phyloP scores from a whole-genome alignment of 495 filamentous ascomycete species.

The Achaetomiella virescens region DNA sequence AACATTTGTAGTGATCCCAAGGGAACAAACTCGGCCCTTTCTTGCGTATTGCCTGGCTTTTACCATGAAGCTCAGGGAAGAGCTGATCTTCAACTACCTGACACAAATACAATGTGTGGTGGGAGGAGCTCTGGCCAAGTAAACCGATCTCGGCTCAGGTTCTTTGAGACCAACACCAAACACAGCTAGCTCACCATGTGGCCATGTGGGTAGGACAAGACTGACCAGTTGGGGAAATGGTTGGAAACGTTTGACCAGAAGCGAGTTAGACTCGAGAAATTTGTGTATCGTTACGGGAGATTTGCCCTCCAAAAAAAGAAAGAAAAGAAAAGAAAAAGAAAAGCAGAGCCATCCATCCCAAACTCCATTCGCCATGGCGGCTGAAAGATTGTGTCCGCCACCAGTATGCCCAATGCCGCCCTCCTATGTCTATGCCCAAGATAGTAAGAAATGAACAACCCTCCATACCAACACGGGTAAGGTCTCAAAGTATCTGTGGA shows the following conservation, averaged over 20 bases:
- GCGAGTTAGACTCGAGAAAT: background rate
- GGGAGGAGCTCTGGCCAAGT: too few species aligned
- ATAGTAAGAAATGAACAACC: background rate
- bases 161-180: background rate
- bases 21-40: too few species aligned
- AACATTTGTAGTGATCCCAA: too few species aligned
- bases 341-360: too few species aligned
- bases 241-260: background rate
- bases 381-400: background rate
- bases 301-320: background rate
- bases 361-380: constrained; percentile 10
- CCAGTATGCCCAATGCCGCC: background rate
- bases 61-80: background rate
- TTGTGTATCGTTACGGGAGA: background rate
- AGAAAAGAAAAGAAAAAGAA: background rate
- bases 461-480: background rate
- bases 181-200: too few species aligned
- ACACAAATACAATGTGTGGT: too few species aligned
- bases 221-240: background rate
- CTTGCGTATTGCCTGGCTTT: too few species aligned
- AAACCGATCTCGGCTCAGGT: too few species aligned
- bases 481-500: too few species aligned
- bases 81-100: background rate
- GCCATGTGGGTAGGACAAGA: background rate
- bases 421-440: background rate